Percentiles rank a stretch among this genome's conserved stretches.
These are phyloP conservation scores for Lathyrus oleraceus DNA, from an alignment of 306 rosid species.

Conservation along the genomic window DNA sequence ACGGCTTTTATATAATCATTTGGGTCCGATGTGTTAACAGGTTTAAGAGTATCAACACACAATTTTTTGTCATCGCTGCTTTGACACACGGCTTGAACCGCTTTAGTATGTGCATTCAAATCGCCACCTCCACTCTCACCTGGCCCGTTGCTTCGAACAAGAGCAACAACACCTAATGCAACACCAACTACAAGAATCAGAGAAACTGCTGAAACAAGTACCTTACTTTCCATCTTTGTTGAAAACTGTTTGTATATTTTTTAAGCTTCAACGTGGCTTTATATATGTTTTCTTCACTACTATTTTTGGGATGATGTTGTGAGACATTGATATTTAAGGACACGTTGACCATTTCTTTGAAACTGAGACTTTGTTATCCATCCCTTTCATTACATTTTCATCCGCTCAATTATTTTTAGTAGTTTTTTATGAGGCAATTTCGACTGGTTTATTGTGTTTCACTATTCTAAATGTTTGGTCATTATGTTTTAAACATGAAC, in stretches of 20 bases:
- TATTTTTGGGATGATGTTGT: constrained; percentile 28
- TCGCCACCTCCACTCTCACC: rapidly evolving
- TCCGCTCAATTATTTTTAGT: constrained; percentile 21
- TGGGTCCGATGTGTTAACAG: constrained; percentile 37
- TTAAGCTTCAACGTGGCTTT: neutral
- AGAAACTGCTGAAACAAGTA: constrained; percentile 45
- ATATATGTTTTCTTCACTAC: neutral
- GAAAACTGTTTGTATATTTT: neutral
- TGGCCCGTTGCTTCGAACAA: constrained; percentile 5
- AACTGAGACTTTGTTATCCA: neutral
- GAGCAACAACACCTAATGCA: constrained; percentile 51
- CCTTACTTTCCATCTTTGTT: constrained; percentile 42
- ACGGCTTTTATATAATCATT: constrained; percentile 46
- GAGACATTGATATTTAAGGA: constrained; percentile 25
- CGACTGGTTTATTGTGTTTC: neutral
- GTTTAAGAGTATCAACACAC: constrained; percentile 42
- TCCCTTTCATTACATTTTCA: constrained; percentile 23
- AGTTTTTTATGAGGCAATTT: neutral
- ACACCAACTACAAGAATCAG: constrained; percentile 64
- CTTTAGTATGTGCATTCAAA: constrained; percentile 34
- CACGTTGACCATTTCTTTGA: constrained; percentile 29
- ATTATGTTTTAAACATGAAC: neutral
- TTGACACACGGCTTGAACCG: constrained; percentile 45
- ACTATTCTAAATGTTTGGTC: neutral
- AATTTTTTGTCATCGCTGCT: constrained; percentile 35